Evolutionary conservation across 495 filamentous ascomycete genomes (phyloP), one percentile per base, ranked within the genome.

Genomic region (Xylaria grammica): DNA sequence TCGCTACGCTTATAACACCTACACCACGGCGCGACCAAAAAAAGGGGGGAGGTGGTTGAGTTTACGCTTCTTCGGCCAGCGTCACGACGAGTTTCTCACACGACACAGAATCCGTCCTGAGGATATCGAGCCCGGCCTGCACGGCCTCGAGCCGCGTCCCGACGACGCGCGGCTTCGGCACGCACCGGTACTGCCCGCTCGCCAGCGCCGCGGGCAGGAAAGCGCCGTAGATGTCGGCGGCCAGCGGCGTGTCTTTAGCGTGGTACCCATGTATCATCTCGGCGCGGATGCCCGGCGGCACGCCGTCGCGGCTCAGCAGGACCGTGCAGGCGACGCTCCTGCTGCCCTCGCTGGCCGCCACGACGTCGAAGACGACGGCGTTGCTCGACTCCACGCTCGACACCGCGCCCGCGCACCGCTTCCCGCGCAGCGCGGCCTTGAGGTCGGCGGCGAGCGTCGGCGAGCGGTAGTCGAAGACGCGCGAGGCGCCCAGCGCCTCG

Each of bases 391-490:
- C 53, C 40, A 3, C 13, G 46, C n/a, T 61, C 34, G 49, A 69
- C 29, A 34, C 52, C 62, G 46, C 69, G 36, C 71, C 69, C 0
- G 54, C 69, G 22, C 66, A 60, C 8, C 17, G 30, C 59, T 65
- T 67, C 5, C 62, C 69, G 51, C 69, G 61, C 30, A 77, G 64
- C 3, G 76, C 77, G 10, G 66, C 55, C 0, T 76, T 58, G 15
- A 84, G 60, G 3, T 79, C 26, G 49, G 71, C 65, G 9, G 78
- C 79, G 72, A 46, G 56, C 2, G 15, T 29, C n/a, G 56, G 17
- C 1, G 40, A 26, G 29, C 15, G 27, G 56, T 91, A 89, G 70
- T 91, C 87, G 64, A 90, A 86, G 0, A 82, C 84, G 17, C 73
- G 58, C 4, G 63, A 72, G 2, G 89, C 89, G 10, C 89, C 87